phyloP scores from a whole-genome alignment of 441 rosid species.

The Aquilaria agallochum region DNA sequence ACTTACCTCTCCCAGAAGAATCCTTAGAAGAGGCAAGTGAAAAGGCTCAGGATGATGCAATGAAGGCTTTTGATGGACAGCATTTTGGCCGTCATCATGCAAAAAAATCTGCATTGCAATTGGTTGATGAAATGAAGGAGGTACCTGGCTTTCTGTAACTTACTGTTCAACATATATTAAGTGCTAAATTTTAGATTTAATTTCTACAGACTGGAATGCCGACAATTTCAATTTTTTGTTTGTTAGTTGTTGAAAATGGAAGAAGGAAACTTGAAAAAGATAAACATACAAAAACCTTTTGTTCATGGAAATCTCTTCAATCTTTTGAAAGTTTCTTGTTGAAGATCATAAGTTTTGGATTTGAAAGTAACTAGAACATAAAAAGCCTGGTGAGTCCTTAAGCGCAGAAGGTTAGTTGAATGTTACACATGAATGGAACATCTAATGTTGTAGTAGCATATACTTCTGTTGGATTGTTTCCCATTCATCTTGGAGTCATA shows the following conservation, averaged over 20 bases:
- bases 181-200: too few relatives aligned
- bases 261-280: constrained; percentile 4
- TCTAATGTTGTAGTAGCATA: too few relatives aligned
- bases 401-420: too few relatives aligned
- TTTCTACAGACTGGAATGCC: neutral
- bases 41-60: constrained; percentile 48
- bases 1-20: constrained; percentile 64
- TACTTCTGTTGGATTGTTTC: too few relatives aligned
- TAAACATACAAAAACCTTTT: neutral
- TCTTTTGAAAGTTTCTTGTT: constrained; percentile 1
- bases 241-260: neutral
- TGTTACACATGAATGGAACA: too few relatives aligned
- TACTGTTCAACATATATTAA: too few relatives aligned
- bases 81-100: constrained; percentile 98
- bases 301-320: neutral
- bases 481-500: too few relatives aligned
- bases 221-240: constrained; percentile 6
- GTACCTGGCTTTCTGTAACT: constrained; percentile 31
- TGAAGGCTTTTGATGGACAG: constrained; percentile 74
- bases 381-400: too few relatives aligned
- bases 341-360: too few relatives aligned
- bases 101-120: constrained; percentile 67
- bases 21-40: constrained; percentile 66
- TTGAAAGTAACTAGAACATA: too few relatives aligned
- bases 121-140: constrained; percentile 81